Conservation (phyloP, 305 asterid genomes). For the Fraxinus floribunda region DNA sequence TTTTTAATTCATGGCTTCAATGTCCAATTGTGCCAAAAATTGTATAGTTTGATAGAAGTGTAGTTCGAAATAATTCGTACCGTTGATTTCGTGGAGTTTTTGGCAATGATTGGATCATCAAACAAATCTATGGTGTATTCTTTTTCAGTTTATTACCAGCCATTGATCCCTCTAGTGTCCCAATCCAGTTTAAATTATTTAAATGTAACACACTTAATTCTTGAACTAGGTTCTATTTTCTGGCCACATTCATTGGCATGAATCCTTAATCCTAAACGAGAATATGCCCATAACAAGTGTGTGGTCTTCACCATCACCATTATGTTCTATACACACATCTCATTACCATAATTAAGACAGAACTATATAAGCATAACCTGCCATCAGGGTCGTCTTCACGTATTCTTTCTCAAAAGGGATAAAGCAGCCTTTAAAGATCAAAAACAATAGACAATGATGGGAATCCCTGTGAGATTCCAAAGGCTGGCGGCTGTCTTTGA, state of each 20-base stretch:
- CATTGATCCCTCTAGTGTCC: neutral
- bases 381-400: slow-evolving; percentile 5
- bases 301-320: slow-evolving; percentile 24
- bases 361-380: slow-evolving; percentile 13
- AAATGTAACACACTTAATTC: neutral
- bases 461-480: slow-evolving; percentile 51
- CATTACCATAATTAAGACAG: slow-evolving; percentile 30
- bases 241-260: neutral
- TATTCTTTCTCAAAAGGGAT: slow-evolving; percentile 5
- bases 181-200: neutral
- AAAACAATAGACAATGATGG: slow-evolving; percentile 31
- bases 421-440: neutral
- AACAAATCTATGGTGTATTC: neutral
- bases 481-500: slow-evolving; percentile 64
- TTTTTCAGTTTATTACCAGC: neutral
- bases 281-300: slow-evolving; percentile 15
- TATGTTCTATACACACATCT: slow-evolving; percentile 24
- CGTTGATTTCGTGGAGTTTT: neutral
- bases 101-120: neutral
- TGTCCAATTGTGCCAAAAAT: neutral
- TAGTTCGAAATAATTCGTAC: neutral
- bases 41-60: neutral
- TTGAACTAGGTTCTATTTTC: neutral
- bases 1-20: neutral
- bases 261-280: neutral